These are phyloP conservation scores for Umbilicaria muhlenbergii DNA, from an alignment of 495 filamentous ascomycete species.

Conservation along the genomic window DNA sequence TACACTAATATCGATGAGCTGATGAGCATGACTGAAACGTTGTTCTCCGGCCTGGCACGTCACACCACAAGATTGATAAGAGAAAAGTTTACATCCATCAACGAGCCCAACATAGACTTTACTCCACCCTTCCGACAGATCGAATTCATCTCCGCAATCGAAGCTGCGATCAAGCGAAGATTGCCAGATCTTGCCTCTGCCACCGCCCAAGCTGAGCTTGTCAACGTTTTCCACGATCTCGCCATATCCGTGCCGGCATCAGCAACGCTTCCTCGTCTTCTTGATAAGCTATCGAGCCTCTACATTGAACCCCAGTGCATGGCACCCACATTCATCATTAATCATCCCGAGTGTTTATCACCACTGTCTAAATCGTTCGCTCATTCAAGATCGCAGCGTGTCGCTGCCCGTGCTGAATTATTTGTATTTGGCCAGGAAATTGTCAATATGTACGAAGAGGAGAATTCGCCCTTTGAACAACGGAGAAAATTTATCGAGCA, in stretches of 20 bases:
- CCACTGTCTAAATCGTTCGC: constrained; percentile 79
- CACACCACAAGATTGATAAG: constrained; percentile 34
- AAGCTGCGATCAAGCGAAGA: constrained; percentile 41
- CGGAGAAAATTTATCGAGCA: constrained; percentile 65
- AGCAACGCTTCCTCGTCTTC: constrained; percentile 58
- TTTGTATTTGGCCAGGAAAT: constrained; percentile 69
- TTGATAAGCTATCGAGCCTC: constrained; percentile 62
- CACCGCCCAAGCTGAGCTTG: constrained; percentile 39
- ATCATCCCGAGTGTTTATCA: constrained; percentile 83
- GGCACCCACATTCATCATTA: constrained; percentile 71
- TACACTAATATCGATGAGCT: constrained; percentile 67
- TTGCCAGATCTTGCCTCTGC: constrained; percentile 51
- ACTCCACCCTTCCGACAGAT: constrained; percentile 45
- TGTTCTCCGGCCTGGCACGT: constrained; percentile 42
- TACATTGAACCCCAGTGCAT: constrained; percentile 62
- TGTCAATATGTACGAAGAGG: constrained; percentile 95
- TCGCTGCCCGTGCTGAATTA: constrained; percentile 74
- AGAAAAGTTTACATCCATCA: constrained; percentile 29
- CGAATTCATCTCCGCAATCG: constrained; percentile 70
- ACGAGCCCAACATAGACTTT: constrained; percentile 40
- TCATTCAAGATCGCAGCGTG: constrained; percentile 40
- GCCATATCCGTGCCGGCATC: constrained; percentile 33
- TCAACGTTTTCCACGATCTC: constrained; percentile 38
- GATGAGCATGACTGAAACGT: constrained; percentile 53
- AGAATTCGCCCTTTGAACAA: constrained; percentile 84